Evolutionary conservation across 768 basidiomycete genomes (phyloP).

Genomic region (Psilocybe sp.): DNA sequence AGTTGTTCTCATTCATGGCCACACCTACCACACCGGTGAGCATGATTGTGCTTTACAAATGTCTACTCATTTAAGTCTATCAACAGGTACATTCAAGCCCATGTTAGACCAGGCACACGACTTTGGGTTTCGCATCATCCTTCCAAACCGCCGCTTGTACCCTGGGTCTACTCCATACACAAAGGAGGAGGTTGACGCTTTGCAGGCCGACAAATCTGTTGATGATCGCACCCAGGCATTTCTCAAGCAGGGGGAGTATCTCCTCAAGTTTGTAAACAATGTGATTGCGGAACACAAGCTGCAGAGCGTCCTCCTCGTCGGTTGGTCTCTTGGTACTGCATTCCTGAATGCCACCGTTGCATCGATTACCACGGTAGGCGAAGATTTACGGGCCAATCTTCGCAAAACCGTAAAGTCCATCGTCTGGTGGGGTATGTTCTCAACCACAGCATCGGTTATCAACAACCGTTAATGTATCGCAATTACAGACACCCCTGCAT

Average conservation of each 20-base stretch:
- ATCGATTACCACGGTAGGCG: not conserved
- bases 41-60: not conserved
- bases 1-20: not conserved
- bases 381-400: not conserved
- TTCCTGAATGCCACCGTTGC: not conserved
- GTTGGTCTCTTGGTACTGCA: not conserved
- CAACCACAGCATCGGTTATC: not conserved
- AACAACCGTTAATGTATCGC: too few relatives aligned
- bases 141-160: slow-evolving; percentile 1
- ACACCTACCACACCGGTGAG: not conserved
- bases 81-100: not conserved
- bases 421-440: not conserved
- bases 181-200: not conserved
- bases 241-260: not conserved
- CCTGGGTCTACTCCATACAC: not conserved
- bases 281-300: not conserved
- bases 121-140: not conserved
- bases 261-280: not conserved
- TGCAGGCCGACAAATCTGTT: not conserved
- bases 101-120: not conserved
- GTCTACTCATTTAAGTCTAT: not conserved
- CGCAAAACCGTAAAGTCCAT: not conserved
- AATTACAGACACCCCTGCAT: not conserved
- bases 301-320: not conserved
- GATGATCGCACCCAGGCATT: not conserved